These are phyloP conservation scores for Periconia macrospinosa DNA, from an alignment of 2,329 filamentous ascomycete species.

Conservation along the genomic window DNA sequence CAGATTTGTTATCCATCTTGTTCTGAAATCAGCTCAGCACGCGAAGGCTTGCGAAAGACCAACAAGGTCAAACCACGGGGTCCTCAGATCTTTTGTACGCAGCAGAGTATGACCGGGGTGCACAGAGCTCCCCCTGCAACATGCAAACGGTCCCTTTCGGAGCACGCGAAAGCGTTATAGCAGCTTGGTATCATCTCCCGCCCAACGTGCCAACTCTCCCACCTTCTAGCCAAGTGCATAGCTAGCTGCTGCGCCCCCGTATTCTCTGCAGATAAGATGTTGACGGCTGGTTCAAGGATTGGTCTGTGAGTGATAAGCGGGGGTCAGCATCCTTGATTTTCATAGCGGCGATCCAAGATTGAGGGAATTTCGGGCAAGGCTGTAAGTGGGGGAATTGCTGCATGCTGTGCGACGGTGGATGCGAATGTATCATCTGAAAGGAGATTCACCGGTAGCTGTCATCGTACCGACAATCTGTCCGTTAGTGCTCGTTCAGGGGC, in stretches of 20 bases:
- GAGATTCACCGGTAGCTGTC: too few relatives aligned
- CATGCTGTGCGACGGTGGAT: neutral
- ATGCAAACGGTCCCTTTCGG: neutral
- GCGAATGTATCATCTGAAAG: neutral
- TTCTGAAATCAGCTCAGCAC: neutral
- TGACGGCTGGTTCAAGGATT: neutral
- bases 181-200: neutral
- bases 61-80: neutral
- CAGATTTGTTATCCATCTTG: constrained; percentile 22
- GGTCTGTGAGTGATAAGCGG: neutral
- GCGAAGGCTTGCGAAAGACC: neutral
- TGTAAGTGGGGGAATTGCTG: neutral
- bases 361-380: neutral
- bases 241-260: too few relatives aligned
- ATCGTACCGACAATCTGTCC: too few relatives aligned
- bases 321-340: neutral
- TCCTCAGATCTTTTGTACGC: neutral
- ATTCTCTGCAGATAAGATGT: neutral
- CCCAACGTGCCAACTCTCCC: too few relatives aligned
- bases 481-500: neutral
- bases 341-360: too few relatives aligned
- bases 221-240: too few relatives aligned
- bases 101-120: neutral
- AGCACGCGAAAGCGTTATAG: neutral
- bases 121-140: neutral